phyloP scores from a whole-genome alignment of 306 rosid species.

The peach (Prunus persica) region Prunus_persica_NCBIv2 NC_034009.1:24804001-24804500 shows the following conservation, averaged over 20 bases:
- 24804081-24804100: constrained; percentile 25
- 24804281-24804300: constrained; percentile 13
- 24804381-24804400: background rate
- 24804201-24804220: constrained; percentile 79
- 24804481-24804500: background rate
- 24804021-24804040: constrained; percentile 87
- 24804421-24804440: background rate
- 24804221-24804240: constrained; percentile 89
- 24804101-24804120: constrained; percentile 10
- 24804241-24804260: constrained; percentile 39
- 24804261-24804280: constrained; percentile 17
- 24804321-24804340: too few relatives aligned
- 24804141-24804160: constrained; percentile 9
- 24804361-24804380: too few relatives aligned
- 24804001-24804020: constrained; percentile 68
- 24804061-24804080: constrained; percentile 75
- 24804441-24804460: background rate
- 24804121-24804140: constrained; percentile 14
- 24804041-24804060: constrained; percentile 97
- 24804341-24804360: too few relatives aligned
- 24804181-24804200: constrained; percentile 66
- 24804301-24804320: background rate
- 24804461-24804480: background rate
- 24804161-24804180: constrained; percentile 92
- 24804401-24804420: background rate